phyloP scores from a whole-genome alignment of 306 rosid genomes.

The Coriaria nepalensis region DNA sequence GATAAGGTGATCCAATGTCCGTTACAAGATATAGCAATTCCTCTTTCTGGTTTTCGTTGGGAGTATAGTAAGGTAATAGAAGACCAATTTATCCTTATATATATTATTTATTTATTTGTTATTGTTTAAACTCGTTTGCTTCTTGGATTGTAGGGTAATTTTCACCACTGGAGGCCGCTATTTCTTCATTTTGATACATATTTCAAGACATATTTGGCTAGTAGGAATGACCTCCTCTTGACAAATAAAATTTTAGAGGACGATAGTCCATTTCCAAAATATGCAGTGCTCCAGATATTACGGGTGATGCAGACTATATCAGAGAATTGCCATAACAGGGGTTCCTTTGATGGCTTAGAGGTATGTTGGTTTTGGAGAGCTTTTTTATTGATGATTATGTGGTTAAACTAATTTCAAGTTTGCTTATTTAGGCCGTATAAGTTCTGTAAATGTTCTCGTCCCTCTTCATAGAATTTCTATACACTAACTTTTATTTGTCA shows the following conservation, averaged over 20 bases:
- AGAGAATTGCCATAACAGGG: constrained; percentile 89
- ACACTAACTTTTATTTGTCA: neutral
- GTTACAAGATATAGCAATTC: constrained; percentile 80
- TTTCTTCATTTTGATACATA: constrained; percentile 83
- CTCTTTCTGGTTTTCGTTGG: constrained; percentile 94
- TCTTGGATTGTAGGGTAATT: constrained; percentile 60
- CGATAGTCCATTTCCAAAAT: constrained; percentile 71
- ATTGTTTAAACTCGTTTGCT: constrained; percentile 1
- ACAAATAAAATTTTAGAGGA: constrained; percentile 70
- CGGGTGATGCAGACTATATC: constrained; percentile 86
- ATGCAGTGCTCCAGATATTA: constrained; percentile 76
- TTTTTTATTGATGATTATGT: neutral
- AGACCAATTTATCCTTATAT: too few relatives aligned
- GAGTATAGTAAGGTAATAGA: constrained; percentile 72
- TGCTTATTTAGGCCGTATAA: neutral
- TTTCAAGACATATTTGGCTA: constrained; percentile 74
- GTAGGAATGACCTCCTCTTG: constrained; percentile 83
- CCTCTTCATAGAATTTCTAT: neutral
- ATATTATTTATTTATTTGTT: constrained; percentile 3
- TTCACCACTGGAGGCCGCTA: constrained; percentile 93
- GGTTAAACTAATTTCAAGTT: constrained; percentile 4
- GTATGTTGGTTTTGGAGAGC: constrained; percentile 23
- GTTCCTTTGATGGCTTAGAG: constrained; percentile 93
- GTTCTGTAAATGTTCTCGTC: too few relatives aligned
- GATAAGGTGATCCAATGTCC: constrained; percentile 93